Conservation (phyloP, 495 filamentous ascomycete species). For the Delitschia confertaspora region DNA sequence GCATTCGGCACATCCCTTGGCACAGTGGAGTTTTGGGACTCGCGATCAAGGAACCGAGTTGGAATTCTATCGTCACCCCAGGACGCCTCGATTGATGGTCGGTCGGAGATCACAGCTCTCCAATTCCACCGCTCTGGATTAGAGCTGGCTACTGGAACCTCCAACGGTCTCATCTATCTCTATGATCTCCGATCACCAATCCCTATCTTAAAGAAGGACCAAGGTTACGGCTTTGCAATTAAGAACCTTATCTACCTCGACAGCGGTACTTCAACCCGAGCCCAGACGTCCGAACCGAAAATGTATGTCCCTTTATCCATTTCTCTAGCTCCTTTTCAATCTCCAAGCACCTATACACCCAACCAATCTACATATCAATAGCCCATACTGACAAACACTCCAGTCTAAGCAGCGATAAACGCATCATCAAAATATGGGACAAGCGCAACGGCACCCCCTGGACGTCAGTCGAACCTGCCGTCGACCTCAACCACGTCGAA, state of each 20-base stretch:
- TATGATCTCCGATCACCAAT: slow-evolving; percentile 88
- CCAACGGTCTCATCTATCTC: slow-evolving; percentile 77
- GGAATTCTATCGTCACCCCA: slow-evolving; percentile 49
- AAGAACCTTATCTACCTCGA: slow-evolving; percentile 82
- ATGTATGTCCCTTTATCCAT: too few species aligned
- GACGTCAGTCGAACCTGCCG: slow-evolving; percentile 90
- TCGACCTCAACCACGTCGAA: slow-evolving; percentile 86
- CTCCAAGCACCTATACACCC: too few species aligned
- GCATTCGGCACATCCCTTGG: slow-evolving; percentile 93
- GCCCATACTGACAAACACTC: too few species aligned
- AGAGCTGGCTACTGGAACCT: slow-evolving; percentile 78
- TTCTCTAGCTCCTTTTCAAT: too few species aligned
- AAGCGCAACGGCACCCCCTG: slow-evolving; percentile 70
- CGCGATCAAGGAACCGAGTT: slow-evolving; percentile 70
- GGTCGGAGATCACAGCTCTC: slow-evolving; percentile 74
- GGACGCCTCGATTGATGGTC: slow-evolving; percentile 39
- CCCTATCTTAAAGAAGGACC: slow-evolving; percentile 81
- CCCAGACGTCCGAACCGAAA: slow-evolving; percentile 62
- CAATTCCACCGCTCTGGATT: slow-evolving; percentile 81
- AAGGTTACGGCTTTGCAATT: slow-evolving; percentile 91
- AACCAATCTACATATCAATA: too few species aligned
- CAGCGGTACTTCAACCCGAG: slow-evolving; percentile 54
- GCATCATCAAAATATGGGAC: slow-evolving; percentile 97
- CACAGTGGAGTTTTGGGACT: slow-evolving; percentile 96
- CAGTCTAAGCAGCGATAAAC: slow-evolving; percentile 81